Base-by-base conservation (phyloP, 1,139 yeast species). In the Diutina catenulata region DNA sequence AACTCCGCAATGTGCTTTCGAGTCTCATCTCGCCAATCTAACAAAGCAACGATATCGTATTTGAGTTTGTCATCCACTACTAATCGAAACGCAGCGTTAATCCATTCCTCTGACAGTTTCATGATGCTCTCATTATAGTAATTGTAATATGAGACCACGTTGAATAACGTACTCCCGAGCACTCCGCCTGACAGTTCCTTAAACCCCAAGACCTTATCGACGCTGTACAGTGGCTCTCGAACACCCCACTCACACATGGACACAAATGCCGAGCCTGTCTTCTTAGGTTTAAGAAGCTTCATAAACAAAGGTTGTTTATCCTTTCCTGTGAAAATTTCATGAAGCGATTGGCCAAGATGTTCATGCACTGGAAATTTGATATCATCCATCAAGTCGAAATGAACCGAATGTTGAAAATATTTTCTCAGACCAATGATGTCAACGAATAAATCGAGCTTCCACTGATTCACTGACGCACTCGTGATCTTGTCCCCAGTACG, bases 391-490 rank as follows among this genome's bases (percentile, higher is more conserved):
- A 51, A 52, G 22, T 50, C 47, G 42, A 58, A 53, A 39, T 56
- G 54, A 13, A 63, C 53, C 2, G 52, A 37, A 24, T 53, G 45
- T 40, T 65, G 70, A 42, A 67, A 60, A 46, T 49, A 57, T 43
- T 57, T 56, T 45, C 58, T 62, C 42, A 65, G 52, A 15, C 73
- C 73, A 23, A 61, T 51, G 16, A 67, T 58, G 47, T 67, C 73
- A 21, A 67, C 50, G 33, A 67, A 53, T 26, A 58, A 45, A 45
- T 67, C 72, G 37, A 64, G 49, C 41, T 60, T 61, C 44, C 55
- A 58, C 22, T 52, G 45, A 37, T 53, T 44, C 27, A 62, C 29
- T 10, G 41, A 38, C 33, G 45, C 45, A 4, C 64, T 50, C 18
- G 33, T 49, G 49, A 33, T 50, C 48, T 37, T 47, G 42, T 37